Evolutionary conservation across 441 rosid genomes (phyloP), one percentile per base, ranked within the genome.

Genomic region (Adansonia madagascariensis): DNA sequence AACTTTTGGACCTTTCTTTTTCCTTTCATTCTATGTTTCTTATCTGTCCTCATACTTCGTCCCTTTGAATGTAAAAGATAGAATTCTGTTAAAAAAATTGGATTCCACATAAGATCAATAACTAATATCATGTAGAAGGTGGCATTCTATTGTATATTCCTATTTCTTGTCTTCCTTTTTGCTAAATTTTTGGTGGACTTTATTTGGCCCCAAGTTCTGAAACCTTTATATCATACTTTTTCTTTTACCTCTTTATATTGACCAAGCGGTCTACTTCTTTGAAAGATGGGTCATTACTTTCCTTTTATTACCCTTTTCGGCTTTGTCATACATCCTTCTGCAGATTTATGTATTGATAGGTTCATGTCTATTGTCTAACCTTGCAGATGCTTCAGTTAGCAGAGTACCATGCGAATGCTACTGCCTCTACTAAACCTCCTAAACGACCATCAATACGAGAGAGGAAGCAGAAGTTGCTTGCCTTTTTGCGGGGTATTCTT

Each of bases 361-460:
- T 60, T 73, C 9, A 63, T 47, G 60, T 84, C 79, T 73, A 77
- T 8, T 43, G 55, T 82, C 73, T 75, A 77, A 82, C 60, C 69
- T 77, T 85, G 83, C 91, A 96, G 99, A 94, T 96, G 99, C 81
- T 96, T 90, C 94, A 96, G 82, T 80, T 96, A 80, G 99, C 97
- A 41, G 98, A 94, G 78, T 82, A 84, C 81, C 99, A 96, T 83
- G 98, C 89, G 64, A 94, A 78, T 84, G 84, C 90, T 76, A 82
- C 78, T 53, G 86, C 79, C 82, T 78, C 90, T 64, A 80, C 60
- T 39, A 95, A 91, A 84, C 91, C 94, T 73, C 91, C 90, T 70
- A 96, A 90, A 80, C 79, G 88, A 59, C 90, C 93, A 68, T 88
- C 99, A 74, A 82, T 92, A 73, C 91, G 89, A 83, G 96, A 92